Percentiles rank a stretch among this genome's conserved stretches.
Conservation (phyloP, 1,284 basidiomycete genomes). For the Cryptococcus sp. region DNA sequence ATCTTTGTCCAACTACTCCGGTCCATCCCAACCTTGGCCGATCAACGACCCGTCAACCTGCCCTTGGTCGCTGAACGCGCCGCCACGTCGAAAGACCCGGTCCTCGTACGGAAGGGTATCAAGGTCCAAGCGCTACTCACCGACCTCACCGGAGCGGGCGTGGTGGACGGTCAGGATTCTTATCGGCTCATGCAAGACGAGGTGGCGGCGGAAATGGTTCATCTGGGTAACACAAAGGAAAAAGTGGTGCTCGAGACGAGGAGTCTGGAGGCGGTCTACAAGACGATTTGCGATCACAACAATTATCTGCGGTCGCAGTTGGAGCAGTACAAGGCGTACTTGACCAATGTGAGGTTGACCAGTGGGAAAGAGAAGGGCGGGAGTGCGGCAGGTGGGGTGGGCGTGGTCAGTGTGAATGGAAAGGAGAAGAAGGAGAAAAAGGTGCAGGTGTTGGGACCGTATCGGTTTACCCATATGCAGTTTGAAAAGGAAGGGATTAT, state of each 20-base stretch:
- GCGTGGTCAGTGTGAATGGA: slow-evolving; percentile 90
- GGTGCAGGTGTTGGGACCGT: slow-evolving; percentile 83
- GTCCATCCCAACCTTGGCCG: slow-evolving; percentile 77
- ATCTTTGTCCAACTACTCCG: slow-evolving; percentile 97
- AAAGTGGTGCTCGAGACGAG: slow-evolving; percentile 91
- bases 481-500: slow-evolving; percentile 99
- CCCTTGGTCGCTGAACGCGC: slow-evolving; percentile 87
- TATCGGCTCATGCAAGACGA: slow-evolving; percentile 97
- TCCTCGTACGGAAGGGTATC: slow-evolving; percentile 91
- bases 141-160: slow-evolving; percentile 85
- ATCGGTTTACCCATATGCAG: slow-evolving; percentile 94
- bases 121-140: slow-evolving; percentile 98
- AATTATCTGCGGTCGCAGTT: slow-evolving; percentile 92
- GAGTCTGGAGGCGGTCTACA: slow-evolving; percentile 91
- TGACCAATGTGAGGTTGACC: slow-evolving; percentile 92
- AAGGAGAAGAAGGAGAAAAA: slow-evolving; percentile 92
- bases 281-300: slow-evolving; percentile 99
- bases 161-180: slow-evolving; percentile 75
- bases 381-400: slow-evolving; percentile 79
- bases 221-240: slow-evolving; percentile 92
- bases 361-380: slow-evolving; percentile 55
- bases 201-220: slow-evolving; percentile 87
- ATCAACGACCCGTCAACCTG: slow-evolving; percentile 83
- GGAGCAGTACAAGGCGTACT: slow-evolving; percentile 98
- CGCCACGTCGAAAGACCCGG: slow-evolving; percentile 93